Base-by-base conservation (phyloP, 2,329 filamentous ascomycete genomes). In the Aureobasidium uvarum region DNA sequence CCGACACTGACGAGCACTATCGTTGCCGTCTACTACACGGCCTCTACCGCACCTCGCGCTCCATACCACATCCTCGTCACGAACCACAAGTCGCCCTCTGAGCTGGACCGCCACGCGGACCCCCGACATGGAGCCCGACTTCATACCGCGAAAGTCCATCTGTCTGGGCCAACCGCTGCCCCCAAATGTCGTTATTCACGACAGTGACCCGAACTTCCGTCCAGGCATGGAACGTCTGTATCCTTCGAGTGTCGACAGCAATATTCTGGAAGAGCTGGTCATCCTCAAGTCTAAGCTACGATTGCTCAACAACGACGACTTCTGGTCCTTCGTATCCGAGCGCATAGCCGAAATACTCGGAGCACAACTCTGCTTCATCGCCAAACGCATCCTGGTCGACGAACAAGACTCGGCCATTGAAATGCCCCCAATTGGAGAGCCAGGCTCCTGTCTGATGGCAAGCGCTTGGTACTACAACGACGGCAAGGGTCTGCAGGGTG, bases 351-450 rank as follows among this genome's bases (percentile, higher is more conserved):
- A 80, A 54, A 84, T 90, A 41, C 80, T 84, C 66, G 83, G 84
- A 66, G 83, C 87, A 10, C 88, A 91, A 73, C 89, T 87, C 77
- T 84, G 82, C 28, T 90, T 90, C 71, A 85, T 90, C 46, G 85
- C 86, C 52, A 89, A 89, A 73, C 77, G 86, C 51, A 84, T 87
- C 50, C 76, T 86, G 64, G 81, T 83, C 31, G 83, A 86, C 70
- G 86, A 89, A 67, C 79, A 84, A 66, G 76, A 84, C 66, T 76
- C 81, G 16, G 82, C 84, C 10, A 81, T 87, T 28, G 85, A 87
- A 70, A 84, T 87, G 79, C 83, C 84, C 31, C 83, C 83, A 25
- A 77, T 86, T 51, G 85, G 85, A 25, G 85, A 86, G 71, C 81
- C 81, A 45, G 85, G 85, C 36, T 84, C 85, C 3, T 87, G 85